Base-by-base conservation (phyloP, 2,329 filamentous ascomycete genomes). In the Fusarium burgessii region DNA sequence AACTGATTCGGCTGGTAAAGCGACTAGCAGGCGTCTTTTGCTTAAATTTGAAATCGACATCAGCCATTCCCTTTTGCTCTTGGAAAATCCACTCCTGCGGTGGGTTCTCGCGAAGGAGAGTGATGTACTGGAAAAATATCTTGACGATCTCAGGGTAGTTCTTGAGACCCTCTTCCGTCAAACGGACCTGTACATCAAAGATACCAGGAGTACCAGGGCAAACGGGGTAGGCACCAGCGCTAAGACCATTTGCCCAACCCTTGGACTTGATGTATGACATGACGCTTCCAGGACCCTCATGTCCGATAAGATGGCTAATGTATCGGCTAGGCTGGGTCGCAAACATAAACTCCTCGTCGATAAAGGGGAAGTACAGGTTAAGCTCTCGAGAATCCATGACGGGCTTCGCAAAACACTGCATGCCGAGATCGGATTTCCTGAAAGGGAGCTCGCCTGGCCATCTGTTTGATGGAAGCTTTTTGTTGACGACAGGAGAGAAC, bases 41-140 rank as follows among this genome's bases (percentile, higher is more conserved):
- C 81, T 91, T 93, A 82, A 97, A 99, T 72, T 92, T 93, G 86
- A 99, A 99, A 74, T 97, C 93, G 14, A 98, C 93, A 73, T 98
- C 95, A 46, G 93, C 91, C 83, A 98, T 90, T 40, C 91, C 91
- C 80, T 94, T 95, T 80, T 96, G 92, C 81, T 99, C 96, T 35
- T 97, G 89, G 63, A 96, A 94, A 62, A 98, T 94, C 96, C 96
- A 98, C 78, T 97, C 86, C 73, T 97, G 92, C 0, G 95, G 95
- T 8, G 92, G 88, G 6, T 87, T 87, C 75, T 97, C 93, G 70
- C 90, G 90, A 59, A 99, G 88, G 79, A 99, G 88, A 13, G 94
- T 90, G 69, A 98, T 90, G 77, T 99, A 99, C 78, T 97, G 92
- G 82, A 98, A 98, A 68, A 97, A 87, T 33, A 91, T 89, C 80